Evolutionary conservation across 2,329 filamentous ascomycete species (phyloP).

Genomic region (Magnaporthiopsis rhizophila): DNA sequence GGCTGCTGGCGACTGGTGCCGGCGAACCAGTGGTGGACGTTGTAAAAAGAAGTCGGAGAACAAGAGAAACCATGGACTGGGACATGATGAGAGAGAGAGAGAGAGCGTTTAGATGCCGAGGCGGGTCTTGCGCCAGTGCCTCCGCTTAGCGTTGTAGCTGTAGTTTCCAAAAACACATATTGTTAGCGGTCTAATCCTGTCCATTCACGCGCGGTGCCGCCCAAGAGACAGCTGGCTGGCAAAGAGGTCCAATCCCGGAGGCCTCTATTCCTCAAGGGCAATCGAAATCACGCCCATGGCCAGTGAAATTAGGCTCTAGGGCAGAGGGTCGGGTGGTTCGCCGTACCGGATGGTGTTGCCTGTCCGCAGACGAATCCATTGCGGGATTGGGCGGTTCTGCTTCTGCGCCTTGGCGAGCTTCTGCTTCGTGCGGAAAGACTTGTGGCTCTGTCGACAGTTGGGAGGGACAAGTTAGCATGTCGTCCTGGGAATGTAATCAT

Average conservation of each 20-base stretch:
- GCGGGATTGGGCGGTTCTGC: constrained; percentile 99
- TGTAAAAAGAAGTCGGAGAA: background rate
- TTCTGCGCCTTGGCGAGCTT: constrained; percentile 99
- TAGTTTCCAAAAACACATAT: constrained; percentile 8
- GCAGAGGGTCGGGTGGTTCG: background rate
- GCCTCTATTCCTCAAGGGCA: background rate
- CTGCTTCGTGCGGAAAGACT: constrained; percentile 99
- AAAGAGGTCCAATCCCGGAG: background rate
- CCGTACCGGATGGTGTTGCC: constrained; percentile 99
- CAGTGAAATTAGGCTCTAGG: background rate
- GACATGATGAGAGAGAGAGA: background rate
- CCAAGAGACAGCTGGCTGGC: background rate
- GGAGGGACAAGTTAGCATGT: constrained; percentile 7
- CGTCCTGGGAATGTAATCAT: background rate
- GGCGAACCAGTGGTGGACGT: background rate
- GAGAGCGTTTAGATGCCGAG: constrained; percentile 81
- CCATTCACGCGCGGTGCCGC: background rate
- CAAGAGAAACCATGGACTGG: background rate
- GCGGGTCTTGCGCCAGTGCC: constrained; percentile 99
- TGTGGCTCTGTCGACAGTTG: constrained; percentile 71
- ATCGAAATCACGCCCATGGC: background rate
- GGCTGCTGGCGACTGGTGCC: background rate
- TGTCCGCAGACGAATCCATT: constrained; percentile 98
- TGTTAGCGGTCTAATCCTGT: background rate
- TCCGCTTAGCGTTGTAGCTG: constrained; percentile 99